phyloP scores from a whole-genome alignment of 2,329 filamentous ascomycete genomes.

The Pseudogymnoascus sp. region DNA sequence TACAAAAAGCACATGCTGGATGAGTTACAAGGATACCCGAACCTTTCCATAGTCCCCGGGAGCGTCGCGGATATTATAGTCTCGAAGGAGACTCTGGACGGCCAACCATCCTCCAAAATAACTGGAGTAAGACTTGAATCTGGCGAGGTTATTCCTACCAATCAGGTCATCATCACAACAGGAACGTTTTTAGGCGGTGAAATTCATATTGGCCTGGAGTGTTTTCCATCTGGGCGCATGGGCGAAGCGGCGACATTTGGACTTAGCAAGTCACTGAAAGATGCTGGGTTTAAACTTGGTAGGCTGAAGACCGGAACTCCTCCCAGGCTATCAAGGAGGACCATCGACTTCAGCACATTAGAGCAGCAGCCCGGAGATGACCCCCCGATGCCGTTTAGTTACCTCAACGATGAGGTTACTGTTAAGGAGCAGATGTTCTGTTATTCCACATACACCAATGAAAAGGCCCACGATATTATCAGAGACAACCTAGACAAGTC shows the following conservation, averaged over 20 bases:
- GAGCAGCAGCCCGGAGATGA: constrained; percentile 74
- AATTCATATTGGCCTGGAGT: constrained; percentile 87
- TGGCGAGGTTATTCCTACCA: constrained; percentile 73
- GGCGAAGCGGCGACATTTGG: constrained; percentile 91
- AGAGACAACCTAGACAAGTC: constrained; percentile 89
- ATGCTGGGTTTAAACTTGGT: constrained; percentile 83
- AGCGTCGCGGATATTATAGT: constrained; percentile 90
- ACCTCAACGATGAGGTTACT: constrained; percentile 69
- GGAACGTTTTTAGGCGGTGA: constrained; percentile 93
- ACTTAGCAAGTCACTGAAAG: constrained; percentile 79
- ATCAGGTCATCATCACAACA: constrained; percentile 85
- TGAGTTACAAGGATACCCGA: constrained; percentile 71
- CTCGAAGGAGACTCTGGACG: constrained; percentile 45
- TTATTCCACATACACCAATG: constrained; percentile 81
- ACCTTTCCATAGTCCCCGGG: constrained; percentile 72
- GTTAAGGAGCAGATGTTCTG: constrained; percentile 81
- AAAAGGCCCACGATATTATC: constrained; percentile 73
- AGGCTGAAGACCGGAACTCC: constrained; percentile 94
- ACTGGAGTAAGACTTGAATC: constrained; percentile 81
- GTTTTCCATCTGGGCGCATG: constrained; percentile 81
- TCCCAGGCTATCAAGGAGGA: constrained; percentile 72
- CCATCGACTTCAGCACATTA: constrained; percentile 70
- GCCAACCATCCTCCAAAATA: constrained; percentile 60
- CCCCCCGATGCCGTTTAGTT: constrained; percentile 85
- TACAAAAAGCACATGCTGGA: constrained; percentile 89